Evolutionary conservation across 345 rosid species (phyloP).

Genomic region (Nasturtium officinale): DNA sequence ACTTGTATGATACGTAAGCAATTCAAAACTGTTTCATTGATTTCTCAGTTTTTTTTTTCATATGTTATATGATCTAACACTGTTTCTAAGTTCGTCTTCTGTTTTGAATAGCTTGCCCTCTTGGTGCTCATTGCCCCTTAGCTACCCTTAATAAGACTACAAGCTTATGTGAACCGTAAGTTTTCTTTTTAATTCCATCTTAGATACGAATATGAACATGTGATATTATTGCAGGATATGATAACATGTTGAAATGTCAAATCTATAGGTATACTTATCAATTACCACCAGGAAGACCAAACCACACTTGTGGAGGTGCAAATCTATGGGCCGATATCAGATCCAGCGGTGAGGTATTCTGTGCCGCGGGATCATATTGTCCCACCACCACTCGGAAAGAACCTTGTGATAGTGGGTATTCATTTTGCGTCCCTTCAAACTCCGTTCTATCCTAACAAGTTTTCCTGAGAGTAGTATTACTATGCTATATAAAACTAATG

Average conservation of each 20-base stretch:
- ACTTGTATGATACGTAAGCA: constrained; percentile 97
- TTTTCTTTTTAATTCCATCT: background rate
- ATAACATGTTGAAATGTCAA: constrained; percentile 25
- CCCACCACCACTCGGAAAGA: constrained; percentile 49
- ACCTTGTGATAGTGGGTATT: constrained; percentile 64
- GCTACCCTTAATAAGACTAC: constrained; percentile 36
- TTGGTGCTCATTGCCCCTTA: constrained; percentile 42
- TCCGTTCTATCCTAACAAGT: background rate
- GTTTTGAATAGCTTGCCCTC: constrained; percentile 40
- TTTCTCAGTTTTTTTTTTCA: background rate
- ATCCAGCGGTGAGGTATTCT: constrained; percentile 74
- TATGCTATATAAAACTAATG: background rate
- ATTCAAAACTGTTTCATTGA: background rate
- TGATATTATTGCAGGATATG: background rate
- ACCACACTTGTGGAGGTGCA: constrained; percentile 96
- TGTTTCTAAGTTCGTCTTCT: background rate
- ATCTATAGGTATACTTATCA: constrained; percentile 79
- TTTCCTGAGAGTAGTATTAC: constrained; percentile 1
- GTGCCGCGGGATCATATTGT: constrained; percentile 65
- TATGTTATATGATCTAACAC: background rate
- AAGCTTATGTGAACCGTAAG: constrained; percentile 46
- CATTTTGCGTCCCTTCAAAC: constrained; percentile 32
- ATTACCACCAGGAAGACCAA: constrained; percentile 64
- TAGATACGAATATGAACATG: background rate
- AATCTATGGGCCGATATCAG: constrained; percentile 83